A percentile compares a stretch with the other conserved stretches of the same genome.
Evolutionary conservation across 306 rosid genomes (phyloP).

Genomic region (Aeschynomene evenia): DNA sequence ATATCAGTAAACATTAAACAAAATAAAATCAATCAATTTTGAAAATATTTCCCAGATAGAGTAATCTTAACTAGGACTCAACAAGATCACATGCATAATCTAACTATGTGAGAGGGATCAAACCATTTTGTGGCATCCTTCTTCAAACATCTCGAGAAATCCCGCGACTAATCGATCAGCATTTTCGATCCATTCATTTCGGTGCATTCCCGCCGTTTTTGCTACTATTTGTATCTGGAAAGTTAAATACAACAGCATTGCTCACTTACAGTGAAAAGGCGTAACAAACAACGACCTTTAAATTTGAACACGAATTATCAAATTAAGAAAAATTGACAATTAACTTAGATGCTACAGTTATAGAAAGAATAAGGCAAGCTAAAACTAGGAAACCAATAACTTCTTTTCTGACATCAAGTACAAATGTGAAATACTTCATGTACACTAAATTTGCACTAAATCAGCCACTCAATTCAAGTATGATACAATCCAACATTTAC

Average conservation of each 20-base stretch:
- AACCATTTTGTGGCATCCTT: conserved; percentile 98
- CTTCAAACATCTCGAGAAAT: conserved; percentile 99
- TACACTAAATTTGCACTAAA: too few relatives aligned
- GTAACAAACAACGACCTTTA: neutral
- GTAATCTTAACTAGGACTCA: conserved; percentile 3
- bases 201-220: conserved; percentile 78
- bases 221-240: conserved; percentile 77
- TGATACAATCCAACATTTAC: too few relatives aligned
- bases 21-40: neutral
- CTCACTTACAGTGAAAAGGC: neutral
- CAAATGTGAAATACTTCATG: too few relatives aligned
- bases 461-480: too few relatives aligned
- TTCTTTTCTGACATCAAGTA: too few relatives aligned
- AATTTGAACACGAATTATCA: neutral
- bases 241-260: conserved; percentile 5
- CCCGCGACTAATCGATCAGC: conserved; percentile 97
- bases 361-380: neutral
- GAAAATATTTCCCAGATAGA: neutral
- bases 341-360: neutral
- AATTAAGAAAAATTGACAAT: neutral
- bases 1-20: conserved; percentile 3
- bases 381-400: neutral
- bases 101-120: conserved; percentile 21
- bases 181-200: conserved; percentile 90
- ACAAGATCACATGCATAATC: conserved; percentile 7